These are phyloP conservation scores for Citeromyces nyonsensis DNA, from an alignment of 805 yeast species.

Conservation along the genomic window DNA sequence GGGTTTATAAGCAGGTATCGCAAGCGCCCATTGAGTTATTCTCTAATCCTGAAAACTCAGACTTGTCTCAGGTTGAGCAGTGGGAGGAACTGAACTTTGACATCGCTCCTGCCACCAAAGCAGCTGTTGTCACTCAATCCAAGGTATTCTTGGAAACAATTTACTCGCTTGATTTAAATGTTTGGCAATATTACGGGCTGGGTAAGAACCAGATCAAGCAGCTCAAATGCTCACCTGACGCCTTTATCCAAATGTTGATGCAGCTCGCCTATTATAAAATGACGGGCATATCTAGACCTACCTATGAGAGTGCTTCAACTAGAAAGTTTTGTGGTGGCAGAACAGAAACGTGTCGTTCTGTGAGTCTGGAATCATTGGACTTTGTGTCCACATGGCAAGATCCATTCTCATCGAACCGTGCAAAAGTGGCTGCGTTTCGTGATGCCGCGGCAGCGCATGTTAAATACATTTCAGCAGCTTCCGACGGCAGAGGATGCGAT, in stretches of 20 bases:
- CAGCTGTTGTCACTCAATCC: conserved; percentile 39
- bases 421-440: conserved; percentile 54
- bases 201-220: conserved; percentile 80
- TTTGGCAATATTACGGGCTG: conserved; percentile 68
- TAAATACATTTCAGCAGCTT: conserved; percentile 57
- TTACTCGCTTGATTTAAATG: conserved; percentile 54
- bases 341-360: conserved; percentile 87
- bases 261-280: conserved; percentile 83
- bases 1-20: conserved; percentile 41
- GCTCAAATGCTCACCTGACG: conserved; percentile 85
- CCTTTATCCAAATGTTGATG: conserved; percentile 77
- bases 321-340: conserved; percentile 81
- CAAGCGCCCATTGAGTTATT: conserved; percentile 4
- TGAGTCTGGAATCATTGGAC: conserved; percentile 49
- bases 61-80: conserved; percentile 7
- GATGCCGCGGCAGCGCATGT: conserved; percentile 66
- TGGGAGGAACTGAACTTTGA: conserved; percentile 33
- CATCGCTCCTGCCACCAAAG: conserved; percentile 31
- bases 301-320: conserved; percentile 93
- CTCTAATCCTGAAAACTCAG: conserved; percentile 8
- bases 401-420: conserved; percentile 27
- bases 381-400: conserved; percentile 69
- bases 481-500: conserved; percentile 81
- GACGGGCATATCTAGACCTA: conserved; percentile 71
- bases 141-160: conserved; percentile 36